A percentile compares a stretch with the other conserved stretches of the same genome.
Conservation (phyloP, 202 grass and related monocot genomes). For the Thinopyrum obtusiflorum region DNA sequence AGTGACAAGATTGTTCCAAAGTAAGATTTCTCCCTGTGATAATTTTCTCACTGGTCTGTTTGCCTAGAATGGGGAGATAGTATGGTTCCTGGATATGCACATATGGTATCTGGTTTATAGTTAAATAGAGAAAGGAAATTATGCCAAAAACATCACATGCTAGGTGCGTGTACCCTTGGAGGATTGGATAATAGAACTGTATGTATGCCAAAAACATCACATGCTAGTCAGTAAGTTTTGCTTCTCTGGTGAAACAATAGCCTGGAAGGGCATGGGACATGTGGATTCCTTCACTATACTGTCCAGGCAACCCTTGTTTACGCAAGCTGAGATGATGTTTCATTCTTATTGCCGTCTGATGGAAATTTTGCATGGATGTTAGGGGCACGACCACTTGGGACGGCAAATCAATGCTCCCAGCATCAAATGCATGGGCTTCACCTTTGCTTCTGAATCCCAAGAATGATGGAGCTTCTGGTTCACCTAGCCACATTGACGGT, state of each 20-base stretch:
- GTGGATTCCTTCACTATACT: background rate
- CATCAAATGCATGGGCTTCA: constrained; percentile 52
- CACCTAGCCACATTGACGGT: constrained; percentile 34
- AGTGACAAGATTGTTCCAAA: constrained; percentile 50
- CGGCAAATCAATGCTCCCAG: constrained; percentile 22
- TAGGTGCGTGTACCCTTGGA: background rate
- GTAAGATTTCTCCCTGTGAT: constrained; percentile 36
- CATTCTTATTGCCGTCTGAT: constrained; percentile 3
- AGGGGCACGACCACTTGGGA: constrained; percentile 51
- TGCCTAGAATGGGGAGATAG: background rate
- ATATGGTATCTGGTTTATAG: background rate
- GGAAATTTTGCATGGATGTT: constrained; percentile 5
- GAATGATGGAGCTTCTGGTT: constrained; percentile 41
- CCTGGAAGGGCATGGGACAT: background rate
- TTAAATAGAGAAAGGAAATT: background rate
- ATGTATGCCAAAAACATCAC: no score
- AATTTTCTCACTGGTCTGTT: background rate
- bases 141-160: background rate
- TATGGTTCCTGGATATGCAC: background rate
- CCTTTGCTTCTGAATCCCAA: constrained; percentile 49
- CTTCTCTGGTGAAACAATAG: background rate
- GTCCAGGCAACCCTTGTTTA: background rate
- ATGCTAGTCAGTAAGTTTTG: background rate
- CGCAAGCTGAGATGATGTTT: background rate
- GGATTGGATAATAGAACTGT: background rate